Evolutionary conservation across 2,329 filamentous ascomycete genomes (phyloP), one percentile per base, ranked within the genome.

Genomic region (Akanthomyces muscarius): DNA sequence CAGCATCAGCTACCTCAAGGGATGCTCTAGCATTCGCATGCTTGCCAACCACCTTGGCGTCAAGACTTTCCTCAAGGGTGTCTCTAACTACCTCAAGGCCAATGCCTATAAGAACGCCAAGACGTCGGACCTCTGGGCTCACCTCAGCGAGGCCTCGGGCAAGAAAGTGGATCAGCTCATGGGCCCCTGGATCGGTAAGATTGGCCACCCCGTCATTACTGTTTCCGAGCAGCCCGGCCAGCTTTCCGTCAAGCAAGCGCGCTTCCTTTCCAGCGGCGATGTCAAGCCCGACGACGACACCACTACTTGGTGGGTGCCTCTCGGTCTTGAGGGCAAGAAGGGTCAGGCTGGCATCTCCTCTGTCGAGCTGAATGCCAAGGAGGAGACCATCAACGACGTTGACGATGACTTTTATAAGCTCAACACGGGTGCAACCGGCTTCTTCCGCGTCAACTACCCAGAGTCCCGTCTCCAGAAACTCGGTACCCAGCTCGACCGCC

Each of bases 21-120:
- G 95, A 42, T 96, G 92, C 78, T 97, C 94, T 2, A 91, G 95
- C 64, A 95, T 99, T 72, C 90, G 95, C 72, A 99, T 99, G 95
- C 79, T 99, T 70, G 94, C 92, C 69, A 89, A 89, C 70, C 91
- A 98, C 75, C 86, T 99, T 21, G 92, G 92, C 16, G 88, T 90
- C 59, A 87, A 97, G 71, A 90, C 86, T 1, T 99, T 99, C 82
- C 81, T 99, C 59, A 88, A 90, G 72, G 95, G 95, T 69, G 93
- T 99, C 56, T 88, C 91, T 21, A 86, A 89, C 70, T 99, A 99
- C 76, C 85, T 99, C 64, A 92, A 92, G 76, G 85, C 88, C 57
- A 90, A 99, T 75, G 87, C 89, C 63, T 98, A 96, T 72, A 87
- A 90, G 73, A 89, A 99, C 73, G 95, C 95, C 52, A 96, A 89